These are phyloP conservation scores for Murraya koenigii DNA, from an alignment of 345 rosid genomes.

Conservation along the genomic window DNA sequence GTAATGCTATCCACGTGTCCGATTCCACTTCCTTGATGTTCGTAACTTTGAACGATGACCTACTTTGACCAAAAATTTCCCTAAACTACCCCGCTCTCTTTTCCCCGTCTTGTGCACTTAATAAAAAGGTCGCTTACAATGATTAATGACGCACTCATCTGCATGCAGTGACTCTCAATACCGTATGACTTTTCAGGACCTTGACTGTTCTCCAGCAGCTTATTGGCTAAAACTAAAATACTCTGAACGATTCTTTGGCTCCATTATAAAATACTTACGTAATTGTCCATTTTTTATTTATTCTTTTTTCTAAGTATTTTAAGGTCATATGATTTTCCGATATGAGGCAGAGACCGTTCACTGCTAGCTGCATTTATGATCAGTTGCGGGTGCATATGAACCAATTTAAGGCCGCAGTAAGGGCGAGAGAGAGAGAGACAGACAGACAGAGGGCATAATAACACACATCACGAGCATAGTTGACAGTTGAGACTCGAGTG, in stretches of 20 bases:
- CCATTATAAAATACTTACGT: too few species aligned
- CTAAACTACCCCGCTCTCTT: neutral
- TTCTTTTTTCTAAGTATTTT: neutral
- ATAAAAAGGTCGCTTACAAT: neutral
- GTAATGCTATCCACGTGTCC: conserved; percentile 35
- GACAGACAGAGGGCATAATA: neutral
- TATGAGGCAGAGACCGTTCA: neutral
- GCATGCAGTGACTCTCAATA: neutral
- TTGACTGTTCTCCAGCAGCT: neutral
- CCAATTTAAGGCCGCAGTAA: conserved; percentile 7
- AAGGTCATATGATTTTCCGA: neutral
- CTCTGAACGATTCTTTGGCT: too few species aligned
- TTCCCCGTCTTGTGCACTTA: neutral
- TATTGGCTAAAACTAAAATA: neutral
- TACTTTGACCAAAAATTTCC: neutral
- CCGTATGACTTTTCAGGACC: neutral
- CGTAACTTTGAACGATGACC: conserved; percentile 33
- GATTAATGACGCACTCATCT: neutral
- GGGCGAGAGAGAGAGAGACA: neutral
- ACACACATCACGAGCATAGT: neutral
- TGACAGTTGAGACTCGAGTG: neutral
- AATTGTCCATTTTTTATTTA: too few species aligned
- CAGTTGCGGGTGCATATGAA: neutral
- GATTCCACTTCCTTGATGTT: conserved; percentile 7
- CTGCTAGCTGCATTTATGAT: neutral